Base-by-base conservation (phyloP, 2,329 filamentous ascomycete genomes). In the Neonectria punicea region DNA sequence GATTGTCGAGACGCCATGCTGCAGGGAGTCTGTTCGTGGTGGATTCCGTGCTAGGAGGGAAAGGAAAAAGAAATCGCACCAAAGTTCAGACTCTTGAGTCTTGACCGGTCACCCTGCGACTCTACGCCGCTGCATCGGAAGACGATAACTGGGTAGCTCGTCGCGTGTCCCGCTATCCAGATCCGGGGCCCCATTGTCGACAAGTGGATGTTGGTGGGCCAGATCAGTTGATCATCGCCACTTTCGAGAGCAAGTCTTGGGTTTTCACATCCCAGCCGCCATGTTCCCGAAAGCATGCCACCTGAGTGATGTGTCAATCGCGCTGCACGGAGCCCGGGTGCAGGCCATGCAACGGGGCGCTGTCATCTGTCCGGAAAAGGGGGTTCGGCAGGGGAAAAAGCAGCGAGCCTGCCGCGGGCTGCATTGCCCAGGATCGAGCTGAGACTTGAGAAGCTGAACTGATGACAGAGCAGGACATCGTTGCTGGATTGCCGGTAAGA, bases 201-300 rank as follows among this genome's bases (percentile, higher is more conserved):
- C 47, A 5, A 59, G 61, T 59, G 61, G 60, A 57, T 63, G 54
- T 51, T 64, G n/a, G n/a, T 49, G 60, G 55, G 56, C 43, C 61
- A 28, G 51, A 59, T 64, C 56, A 59, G 61, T 64, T 64, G 56
- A 60, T 64, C 36, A 43, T 57, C 65, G 61, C 61, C 64, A 58
- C 64, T 46, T 53, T 56, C 41, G 55, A 56, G 32, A 59, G 59
- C 44, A 57, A 51, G 44, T 41, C 56, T 60, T 63, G 32, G 34
- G n/a, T 43, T 43, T 18, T 16, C 39, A 20, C 20, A 20, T 22
- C 39, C 51, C 20, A 55, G 20, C 51, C 49, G 28, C 25, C 14
- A 43, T 58, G 53, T 14, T 20, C 20, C 46, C 43, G 49, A 61
- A 66, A 59, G 59, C 62, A 53, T 68, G 22, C 56, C 61, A 69